Evolutionary conservation across 305 asterid species (phyloP).

Genomic region (Ruellia speciosa): DNA sequence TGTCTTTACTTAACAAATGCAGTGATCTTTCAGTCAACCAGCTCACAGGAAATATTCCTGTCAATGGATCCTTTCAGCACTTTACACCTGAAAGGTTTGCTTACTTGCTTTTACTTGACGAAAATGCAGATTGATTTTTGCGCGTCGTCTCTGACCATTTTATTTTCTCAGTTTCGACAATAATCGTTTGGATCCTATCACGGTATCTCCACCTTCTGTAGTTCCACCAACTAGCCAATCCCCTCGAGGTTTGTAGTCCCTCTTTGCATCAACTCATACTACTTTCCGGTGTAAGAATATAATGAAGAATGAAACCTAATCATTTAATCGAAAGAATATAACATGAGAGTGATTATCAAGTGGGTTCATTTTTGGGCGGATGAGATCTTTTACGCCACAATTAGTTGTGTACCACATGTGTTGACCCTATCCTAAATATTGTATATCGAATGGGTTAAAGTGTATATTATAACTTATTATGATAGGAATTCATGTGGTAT

Average conservation of each 20-base stretch:
- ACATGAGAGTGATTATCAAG: too few relatives aligned
- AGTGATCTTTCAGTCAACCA: constrained; percentile 55
- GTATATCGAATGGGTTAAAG: too few relatives aligned
- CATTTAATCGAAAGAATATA: too few relatives aligned
- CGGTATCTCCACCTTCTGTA: constrained; percentile 48
- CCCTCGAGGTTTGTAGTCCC: background rate
- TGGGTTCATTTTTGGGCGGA: too few relatives aligned
- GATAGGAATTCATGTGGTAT: too few relatives aligned
- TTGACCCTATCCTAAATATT: too few relatives aligned
- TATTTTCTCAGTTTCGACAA: constrained; percentile 36
- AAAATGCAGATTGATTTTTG: constrained; percentile 6
- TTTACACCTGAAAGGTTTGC: constrained; percentile 58
- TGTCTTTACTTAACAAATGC: constrained; percentile 14
- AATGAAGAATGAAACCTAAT: too few relatives aligned
- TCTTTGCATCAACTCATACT: too few relatives aligned
- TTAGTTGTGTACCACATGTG: too few relatives aligned
- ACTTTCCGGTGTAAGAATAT: too few relatives aligned
- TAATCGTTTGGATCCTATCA: constrained; percentile 31
- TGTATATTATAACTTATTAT: too few relatives aligned
- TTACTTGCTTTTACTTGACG: constrained; percentile 5
- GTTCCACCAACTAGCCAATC: constrained; percentile 30
- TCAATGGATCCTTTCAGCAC: constrained; percentile 50
- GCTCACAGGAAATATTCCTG: constrained; percentile 37
- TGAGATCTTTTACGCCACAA: too few relatives aligned
- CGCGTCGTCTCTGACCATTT: constrained; percentile 23